Conservation (phyloP, 2,329 filamentous ascomycete genomes). For the Fusarium nodosum region DNA sequence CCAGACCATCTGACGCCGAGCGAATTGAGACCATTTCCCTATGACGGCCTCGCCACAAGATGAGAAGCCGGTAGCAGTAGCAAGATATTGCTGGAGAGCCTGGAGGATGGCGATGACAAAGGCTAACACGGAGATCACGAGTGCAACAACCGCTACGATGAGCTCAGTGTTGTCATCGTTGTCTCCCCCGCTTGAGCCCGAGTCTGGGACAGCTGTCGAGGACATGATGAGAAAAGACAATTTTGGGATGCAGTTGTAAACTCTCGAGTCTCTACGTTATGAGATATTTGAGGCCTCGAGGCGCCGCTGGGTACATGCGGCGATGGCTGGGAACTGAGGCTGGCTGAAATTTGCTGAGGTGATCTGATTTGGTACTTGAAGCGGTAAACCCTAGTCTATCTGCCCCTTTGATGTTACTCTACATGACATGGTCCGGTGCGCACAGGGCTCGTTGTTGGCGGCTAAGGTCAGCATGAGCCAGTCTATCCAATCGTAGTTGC, state of each 20-base stretch:
- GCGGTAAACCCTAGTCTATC: background rate
- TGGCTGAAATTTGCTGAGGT: background rate
- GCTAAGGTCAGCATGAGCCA: background rate
- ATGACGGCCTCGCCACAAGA: slow-evolving; percentile 57
- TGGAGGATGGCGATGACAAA: slow-evolving; percentile 57
- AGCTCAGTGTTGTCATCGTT: slow-evolving; percentile 44
- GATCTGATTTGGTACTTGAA: background rate
- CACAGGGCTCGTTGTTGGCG: background rate
- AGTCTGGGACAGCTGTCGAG: slow-evolving; percentile 9
- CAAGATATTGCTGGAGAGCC: slow-evolving; percentile 59
- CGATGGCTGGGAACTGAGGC: background rate
- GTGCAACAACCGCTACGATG: slow-evolving; percentile 55
- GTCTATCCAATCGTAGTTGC: background rate
- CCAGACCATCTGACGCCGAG: slow-evolving; percentile 52
- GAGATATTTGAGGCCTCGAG: background rate
- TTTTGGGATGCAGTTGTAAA: no score
- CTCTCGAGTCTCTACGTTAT: background rate
- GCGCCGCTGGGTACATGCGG: background rate
- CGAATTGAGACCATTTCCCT: slow-evolving; percentile 56
- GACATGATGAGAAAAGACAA: background rate
- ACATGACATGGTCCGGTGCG: background rate
- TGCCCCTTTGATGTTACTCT: background rate
- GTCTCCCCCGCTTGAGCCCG: background rate
- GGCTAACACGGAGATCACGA: slow-evolving; percentile 59
- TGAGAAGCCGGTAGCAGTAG: slow-evolving; percentile 58